Evolutionary conservation across 345 rosid species (phyloP).

Genomic region (Raphanus raphanistrum): DNA sequence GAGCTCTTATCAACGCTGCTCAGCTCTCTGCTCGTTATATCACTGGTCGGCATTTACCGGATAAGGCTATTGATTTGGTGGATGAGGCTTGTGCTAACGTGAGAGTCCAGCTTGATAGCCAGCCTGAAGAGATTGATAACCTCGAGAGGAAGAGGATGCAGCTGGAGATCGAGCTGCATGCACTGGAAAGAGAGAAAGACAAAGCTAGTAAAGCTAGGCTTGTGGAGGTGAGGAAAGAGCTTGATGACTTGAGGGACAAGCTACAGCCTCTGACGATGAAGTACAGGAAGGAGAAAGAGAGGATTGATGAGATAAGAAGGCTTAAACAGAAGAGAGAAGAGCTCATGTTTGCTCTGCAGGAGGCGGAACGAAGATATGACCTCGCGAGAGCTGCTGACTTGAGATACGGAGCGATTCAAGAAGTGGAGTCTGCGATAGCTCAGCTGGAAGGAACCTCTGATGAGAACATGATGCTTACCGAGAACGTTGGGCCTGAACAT

Average conservation of each 20-base stretch:
- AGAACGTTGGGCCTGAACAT: slow-evolving; percentile 84
- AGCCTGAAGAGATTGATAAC: slow-evolving; percentile 91
- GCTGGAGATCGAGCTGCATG: slow-evolving; percentile 85
- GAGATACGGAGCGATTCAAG: slow-evolving; percentile 80
- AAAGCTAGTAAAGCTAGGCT: slow-evolving; percentile 89
- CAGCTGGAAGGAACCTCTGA: slow-evolving; percentile 62
- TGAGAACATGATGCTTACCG: slow-evolving; percentile 76
- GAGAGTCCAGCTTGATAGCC: slow-evolving; percentile 94
- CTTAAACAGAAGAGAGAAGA: slow-evolving; percentile 87
- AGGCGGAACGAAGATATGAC: slow-evolving; percentile 88
- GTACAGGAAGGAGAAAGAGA: slow-evolving; percentile 84
- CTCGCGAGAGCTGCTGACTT: slow-evolving; percentile 89
- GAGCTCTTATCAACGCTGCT: slow-evolving; percentile 83
- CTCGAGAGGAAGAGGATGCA: slow-evolving; percentile 89
- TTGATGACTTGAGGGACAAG: slow-evolving; percentile 86
- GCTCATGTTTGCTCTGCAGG: slow-evolving; percentile 65
- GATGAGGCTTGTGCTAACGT: slow-evolving; percentile 97
- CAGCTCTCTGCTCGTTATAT: slow-evolving; percentile 90
- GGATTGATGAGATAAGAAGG: slow-evolving; percentile 80
- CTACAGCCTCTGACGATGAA: slow-evolving; percentile 89
- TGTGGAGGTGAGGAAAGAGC: slow-evolving; percentile 82
- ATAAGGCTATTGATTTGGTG: slow-evolving; percentile 89
- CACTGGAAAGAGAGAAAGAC: slow-evolving; percentile 89
- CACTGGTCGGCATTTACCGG: slow-evolving; percentile 90
- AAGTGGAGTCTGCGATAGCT: slow-evolving; percentile 71